These are phyloP conservation scores for Rhodamnia argentea DNA, from an alignment of 345 rosid species.

Conservation along the genomic window DNA sequence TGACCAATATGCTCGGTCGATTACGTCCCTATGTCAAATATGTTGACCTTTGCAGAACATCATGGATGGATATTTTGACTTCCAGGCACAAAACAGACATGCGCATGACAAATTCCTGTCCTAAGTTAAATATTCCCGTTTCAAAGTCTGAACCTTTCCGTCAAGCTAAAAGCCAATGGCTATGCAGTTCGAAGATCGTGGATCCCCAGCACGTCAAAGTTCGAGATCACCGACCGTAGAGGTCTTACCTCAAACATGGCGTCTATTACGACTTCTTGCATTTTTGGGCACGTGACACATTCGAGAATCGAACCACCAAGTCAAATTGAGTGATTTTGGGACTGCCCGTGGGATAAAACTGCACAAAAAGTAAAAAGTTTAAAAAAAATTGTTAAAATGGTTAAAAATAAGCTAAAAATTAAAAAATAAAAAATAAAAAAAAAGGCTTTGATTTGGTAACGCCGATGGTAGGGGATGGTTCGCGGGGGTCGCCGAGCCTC, in stretches of 20 bases:
- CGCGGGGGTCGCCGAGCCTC: too few relatives aligned
- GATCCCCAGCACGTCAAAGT: neutral
- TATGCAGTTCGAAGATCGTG: neutral
- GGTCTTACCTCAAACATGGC: neutral
- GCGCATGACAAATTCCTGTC: neutral
- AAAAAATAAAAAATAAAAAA: too few relatives aligned
- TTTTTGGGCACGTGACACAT: neutral
- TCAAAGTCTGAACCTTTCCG: neutral
- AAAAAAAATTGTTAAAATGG: too few relatives aligned
- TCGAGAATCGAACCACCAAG: neutral
- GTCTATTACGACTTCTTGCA: neutral
- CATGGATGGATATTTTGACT: neutral
- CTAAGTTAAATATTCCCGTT: neutral
- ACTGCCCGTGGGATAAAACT: neutral
- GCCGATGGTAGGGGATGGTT: too few relatives aligned
- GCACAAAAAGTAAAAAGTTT: too few relatives aligned
- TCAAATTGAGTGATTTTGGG: neutral
- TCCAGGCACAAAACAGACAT: neutral
- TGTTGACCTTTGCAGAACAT: neutral
- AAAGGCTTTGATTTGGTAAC: too few relatives aligned
- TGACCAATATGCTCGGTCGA: neutral
- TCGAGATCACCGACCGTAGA: neutral
- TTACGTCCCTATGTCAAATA: neutral
- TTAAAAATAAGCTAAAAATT: too few relatives aligned
- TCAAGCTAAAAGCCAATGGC: neutral